Evolutionary conservation across 2,329 filamentous ascomycete species (phyloP).

Genomic region (Pseudonectria foliicola): DNA sequence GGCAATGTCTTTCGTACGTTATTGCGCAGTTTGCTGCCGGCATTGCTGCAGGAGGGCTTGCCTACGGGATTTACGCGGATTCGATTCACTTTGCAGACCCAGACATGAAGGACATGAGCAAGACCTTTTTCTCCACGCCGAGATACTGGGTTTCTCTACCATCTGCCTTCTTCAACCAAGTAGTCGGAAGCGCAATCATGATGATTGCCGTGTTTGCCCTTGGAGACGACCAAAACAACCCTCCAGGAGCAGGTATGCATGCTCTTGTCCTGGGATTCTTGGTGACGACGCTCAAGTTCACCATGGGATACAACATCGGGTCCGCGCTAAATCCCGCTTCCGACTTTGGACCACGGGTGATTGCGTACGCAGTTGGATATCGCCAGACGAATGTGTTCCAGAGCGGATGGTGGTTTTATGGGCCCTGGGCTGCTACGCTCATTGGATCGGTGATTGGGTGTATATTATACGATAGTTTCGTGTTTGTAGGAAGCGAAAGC

Average conservation of each 20-base stretch:
- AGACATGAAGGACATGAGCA: constrained; percentile 20
- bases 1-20: constrained; percentile 24
- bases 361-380: constrained; percentile 26
- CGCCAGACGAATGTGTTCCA: constrained; percentile 19
- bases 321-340: constrained; percentile 31
- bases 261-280: constrained; percentile 30
- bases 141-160: constrained; percentile 14
- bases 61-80: constrained; percentile 24
- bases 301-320: constrained; percentile 30
- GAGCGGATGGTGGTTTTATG: constrained; percentile 27
- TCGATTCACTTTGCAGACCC: constrained; percentile 26
- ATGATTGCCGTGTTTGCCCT: constrained; percentile 30
- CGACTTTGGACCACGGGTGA: constrained; percentile 28
- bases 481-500: constrained; percentile 16
- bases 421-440: constrained; percentile 21
- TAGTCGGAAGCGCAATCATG: constrained; percentile 28
- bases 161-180: constrained; percentile 28
- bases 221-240: constrained; percentile 31
- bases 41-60: constrained; percentile 23
- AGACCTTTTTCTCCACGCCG: constrained; percentile 28
- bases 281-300: constrained; percentile 28
- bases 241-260: constrained; percentile 30
- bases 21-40: constrained; percentile 24
- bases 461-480: constrained; percentile 23
- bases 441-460: constrained; percentile 23